These are phyloP conservation scores for Thalassiosira mediterranea DNA, from an alignment of 352 stramenopile species.

Conservation along the genomic window DNA sequence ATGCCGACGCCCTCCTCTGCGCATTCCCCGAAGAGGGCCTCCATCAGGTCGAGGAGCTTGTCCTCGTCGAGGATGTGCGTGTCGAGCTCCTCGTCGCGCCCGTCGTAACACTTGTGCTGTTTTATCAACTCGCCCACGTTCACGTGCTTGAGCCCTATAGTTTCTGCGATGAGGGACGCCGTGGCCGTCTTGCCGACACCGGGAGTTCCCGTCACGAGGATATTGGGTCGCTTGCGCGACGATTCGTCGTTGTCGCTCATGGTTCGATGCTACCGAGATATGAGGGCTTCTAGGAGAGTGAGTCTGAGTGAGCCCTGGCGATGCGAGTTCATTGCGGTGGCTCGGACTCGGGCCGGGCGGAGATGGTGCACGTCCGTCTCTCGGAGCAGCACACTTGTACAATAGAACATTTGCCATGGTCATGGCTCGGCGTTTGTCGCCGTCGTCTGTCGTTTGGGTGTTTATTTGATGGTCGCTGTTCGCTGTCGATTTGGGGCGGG, in stretches of 20 bases:
- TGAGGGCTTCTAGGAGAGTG: background rate
- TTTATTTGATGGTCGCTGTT: no score
- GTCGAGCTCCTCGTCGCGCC: conserved; percentile 92
- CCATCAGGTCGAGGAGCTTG: conserved; percentile 94
- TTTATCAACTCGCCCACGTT: conserved; percentile 93
- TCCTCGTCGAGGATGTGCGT: conserved; percentile 97
- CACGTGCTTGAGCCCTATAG: conserved; percentile 88
- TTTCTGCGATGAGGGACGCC: conserved; percentile 88
- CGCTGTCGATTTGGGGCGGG: no score
- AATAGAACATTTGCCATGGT: no score
- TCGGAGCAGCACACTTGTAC: no score
- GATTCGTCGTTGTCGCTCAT: conserved; percentile 36
- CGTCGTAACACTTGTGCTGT: conserved; percentile 79
- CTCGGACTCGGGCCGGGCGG: no score
- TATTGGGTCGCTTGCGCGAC: conserved; percentile 87
- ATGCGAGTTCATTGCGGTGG: no score
- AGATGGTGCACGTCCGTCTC: no score
- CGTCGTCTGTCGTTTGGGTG: no score
- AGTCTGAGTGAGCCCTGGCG: background rate
- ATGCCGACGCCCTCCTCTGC: conserved; percentile 68
- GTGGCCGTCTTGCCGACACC: conserved; percentile 92
- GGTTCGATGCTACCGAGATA: conserved; percentile 1
- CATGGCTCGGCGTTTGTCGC: no score
- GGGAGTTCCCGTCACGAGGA: conserved; percentile 97
- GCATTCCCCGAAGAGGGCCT: conserved; percentile 84